Evolutionary conservation across 2,329 filamentous ascomycete species (phyloP), one percentile per base, ranked within the genome.

Genomic region (Ophiostoma angusticollis): DNA sequence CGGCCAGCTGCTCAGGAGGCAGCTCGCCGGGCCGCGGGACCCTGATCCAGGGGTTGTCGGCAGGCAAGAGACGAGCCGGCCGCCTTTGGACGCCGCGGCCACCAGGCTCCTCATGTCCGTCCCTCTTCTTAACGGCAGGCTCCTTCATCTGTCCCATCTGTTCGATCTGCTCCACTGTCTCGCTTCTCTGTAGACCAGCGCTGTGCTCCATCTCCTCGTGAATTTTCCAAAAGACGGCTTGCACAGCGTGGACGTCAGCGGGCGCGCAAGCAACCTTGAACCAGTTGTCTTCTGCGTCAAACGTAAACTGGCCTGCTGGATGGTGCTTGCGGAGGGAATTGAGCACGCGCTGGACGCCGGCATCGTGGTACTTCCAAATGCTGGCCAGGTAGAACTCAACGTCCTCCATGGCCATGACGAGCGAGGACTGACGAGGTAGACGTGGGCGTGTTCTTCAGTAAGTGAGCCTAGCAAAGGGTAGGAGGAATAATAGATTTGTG

Each of bases 341-440:
- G 9, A 56, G 41, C 1, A 57, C 35, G 17, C 42, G 41, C 6
- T 45, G 36, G 22, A 52, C 37, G 12, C 47, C 50, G 6, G 41
- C 45, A 5, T 46, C 42, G 6, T 41, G 47, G 42, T 50, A 57
- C 2, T 40, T 25, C 53, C 54, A 57, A 24, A 55, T 31, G 21
- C 46, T 50, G 6, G 45, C 19, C 9, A 56, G 27, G 32, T 51
- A 54, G 35, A 56, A 49, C 37, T 55, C 50, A 16, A 37, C 35
- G 16, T 23, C 19, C 2, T 41, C 39, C 43, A 45, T 44, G 29
- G 14, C n/a, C n/a, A n/a, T n/a, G n/a, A n/a, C n/a, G n/a, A n/a
- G n/a, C n/a, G n/a, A n/a, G n/a, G n/a, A n/a, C n/a, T n/a, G n/a
- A n/a, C n/a, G n/a, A n/a, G n/a, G n/a, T n/a, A n/a, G n/a, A n/a